Percentiles rank a stretch among this genome's conserved stretches.
Conservation (phyloP, 2,329 filamentous ascomycete species). For the Trichoderma atroviride region DNA sequence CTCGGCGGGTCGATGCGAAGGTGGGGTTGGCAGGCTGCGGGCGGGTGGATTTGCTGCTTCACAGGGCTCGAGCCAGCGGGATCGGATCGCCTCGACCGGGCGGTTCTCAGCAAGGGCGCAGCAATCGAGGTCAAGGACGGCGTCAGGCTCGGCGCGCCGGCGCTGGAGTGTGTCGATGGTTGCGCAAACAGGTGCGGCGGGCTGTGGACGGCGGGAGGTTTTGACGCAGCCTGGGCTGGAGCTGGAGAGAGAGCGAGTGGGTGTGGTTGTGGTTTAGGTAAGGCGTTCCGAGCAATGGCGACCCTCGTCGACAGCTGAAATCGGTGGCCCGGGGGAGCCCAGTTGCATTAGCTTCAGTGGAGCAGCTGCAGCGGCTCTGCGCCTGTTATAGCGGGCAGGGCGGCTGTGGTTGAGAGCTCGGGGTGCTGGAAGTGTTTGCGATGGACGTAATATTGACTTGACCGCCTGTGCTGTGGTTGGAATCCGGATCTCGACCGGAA, state of each 20-base stretch:
- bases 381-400: slow-evolving; percentile 9
- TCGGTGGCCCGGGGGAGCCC: slow-evolving; percentile 10
- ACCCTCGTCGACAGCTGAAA: slow-evolving; percentile 24
- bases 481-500: too few relatives aligned
- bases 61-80: slow-evolving; percentile 23
- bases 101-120: slow-evolving; percentile 19
- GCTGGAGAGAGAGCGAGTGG: not conserved
- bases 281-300: slow-evolving; percentile 23
- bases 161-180: slow-evolving; percentile 13
- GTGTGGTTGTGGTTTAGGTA: slow-evolving; percentile 25
- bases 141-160: slow-evolving; percentile 25
- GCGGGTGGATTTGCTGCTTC: slow-evolving; percentile 13
- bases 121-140: slow-evolving; percentile 6
- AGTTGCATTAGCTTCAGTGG: slow-evolving; percentile 26
- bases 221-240: not conserved
- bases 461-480: not conserved
- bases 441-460: not conserved
- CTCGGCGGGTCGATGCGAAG: slow-evolving; percentile 25
- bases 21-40: slow-evolving; percentile 24
- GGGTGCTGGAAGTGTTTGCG: not conserved
- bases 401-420: not conserved
- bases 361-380: slow-evolving; percentile 25
- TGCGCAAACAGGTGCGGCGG: not conserved
- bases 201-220: not conserved
- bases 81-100: slow-evolving; percentile 24